Conservation (phyloP, 495 filamentous ascomycete species). For the Penicillium argentinense region DNA sequence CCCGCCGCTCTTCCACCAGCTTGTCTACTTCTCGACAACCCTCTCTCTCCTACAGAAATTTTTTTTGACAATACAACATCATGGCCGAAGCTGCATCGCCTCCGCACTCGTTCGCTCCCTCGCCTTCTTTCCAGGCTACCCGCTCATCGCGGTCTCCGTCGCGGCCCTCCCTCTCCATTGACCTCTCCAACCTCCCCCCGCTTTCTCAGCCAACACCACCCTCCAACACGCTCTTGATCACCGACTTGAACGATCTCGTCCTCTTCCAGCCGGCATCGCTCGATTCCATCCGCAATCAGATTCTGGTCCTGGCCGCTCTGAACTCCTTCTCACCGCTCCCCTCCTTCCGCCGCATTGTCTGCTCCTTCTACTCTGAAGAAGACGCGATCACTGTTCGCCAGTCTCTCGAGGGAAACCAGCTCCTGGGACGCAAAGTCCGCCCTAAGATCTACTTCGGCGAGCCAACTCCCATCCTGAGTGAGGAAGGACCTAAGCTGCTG, state of each 20-base stretch:
- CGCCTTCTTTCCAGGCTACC: constrained; percentile 40
- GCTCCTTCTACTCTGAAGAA: constrained; percentile 74
- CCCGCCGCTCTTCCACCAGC: neutral
- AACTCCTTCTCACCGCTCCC: constrained; percentile 90
- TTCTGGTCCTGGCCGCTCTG: constrained; percentile 65
- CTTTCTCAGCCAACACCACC: constrained; percentile 77
- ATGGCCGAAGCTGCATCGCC: constrained; percentile 30
- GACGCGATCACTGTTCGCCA: constrained; percentile 72
- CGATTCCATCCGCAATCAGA: constrained; percentile 69
- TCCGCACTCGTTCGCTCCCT: constrained; percentile 24
- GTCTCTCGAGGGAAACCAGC: constrained; percentile 65
- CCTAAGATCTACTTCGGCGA: constrained; percentile 89
- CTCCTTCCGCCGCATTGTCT: constrained; percentile 87
- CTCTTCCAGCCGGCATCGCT: constrained; percentile 81
- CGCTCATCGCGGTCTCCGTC: constrained; percentile 36
- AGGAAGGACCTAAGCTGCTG: constrained; percentile 65
- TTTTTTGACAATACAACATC: constrained; percentile 1
- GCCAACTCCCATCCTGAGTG: constrained; percentile 61
- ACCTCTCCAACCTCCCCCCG: constrained; percentile 77
- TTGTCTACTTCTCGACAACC: neutral
- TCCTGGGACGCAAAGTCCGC: constrained; percentile 60
- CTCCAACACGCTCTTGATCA: constrained; percentile 92
- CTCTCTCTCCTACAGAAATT: neutral
- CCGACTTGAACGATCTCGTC: constrained; percentile 71
- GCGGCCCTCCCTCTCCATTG: constrained; percentile 67